Percentiles rank a stretch among this genome's conserved stretches.
phyloP scores from a whole-genome alignment of 2,329 filamentous ascomycete genomes.

The Beauveria medogensis region DNA sequence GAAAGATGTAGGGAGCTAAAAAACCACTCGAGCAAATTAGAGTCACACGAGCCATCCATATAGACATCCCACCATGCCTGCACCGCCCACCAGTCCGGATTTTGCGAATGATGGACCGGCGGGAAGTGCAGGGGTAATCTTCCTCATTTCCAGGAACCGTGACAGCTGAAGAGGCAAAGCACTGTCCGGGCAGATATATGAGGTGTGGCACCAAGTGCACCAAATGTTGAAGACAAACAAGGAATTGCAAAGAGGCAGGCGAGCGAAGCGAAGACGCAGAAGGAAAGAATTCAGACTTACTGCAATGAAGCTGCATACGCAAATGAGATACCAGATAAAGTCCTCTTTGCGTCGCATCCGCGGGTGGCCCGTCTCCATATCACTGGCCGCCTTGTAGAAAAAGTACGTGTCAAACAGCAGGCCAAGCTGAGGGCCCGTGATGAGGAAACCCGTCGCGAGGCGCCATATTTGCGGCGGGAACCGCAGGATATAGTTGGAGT shows the following conservation, averaged over 20 bases:
- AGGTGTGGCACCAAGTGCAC: conserved; percentile 28
- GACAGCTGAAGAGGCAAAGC: conserved; percentile 57
- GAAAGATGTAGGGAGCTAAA: conserved; percentile 53
- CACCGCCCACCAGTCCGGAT: conserved; percentile 54
- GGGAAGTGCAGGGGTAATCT: conserved; percentile 63
- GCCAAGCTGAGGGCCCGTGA: conserved; percentile 30
- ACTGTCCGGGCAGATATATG: conserved; percentile 76
- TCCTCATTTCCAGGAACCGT: conserved; percentile 79
- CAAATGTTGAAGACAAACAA: conserved; percentile 8
- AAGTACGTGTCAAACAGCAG: conserved; percentile 69
- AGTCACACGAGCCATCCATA: conserved; percentile 59
- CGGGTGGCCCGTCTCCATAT: conserved; percentile 62
- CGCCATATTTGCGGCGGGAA: conserved; percentile 39
- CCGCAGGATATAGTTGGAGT: conserved; percentile 42
- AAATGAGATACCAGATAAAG: conserved; percentile 71
- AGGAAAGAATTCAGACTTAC: conserved; percentile 50
- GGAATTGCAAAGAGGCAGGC: conserved; percentile 7
- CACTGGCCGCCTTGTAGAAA: conserved; percentile 67
- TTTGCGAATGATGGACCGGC: conserved; percentile 61
- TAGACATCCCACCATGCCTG: conserved; percentile 69
- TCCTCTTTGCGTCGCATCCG: conserved; percentile 71
- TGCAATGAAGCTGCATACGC: conserved; percentile 62
- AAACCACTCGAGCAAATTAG: conserved; percentile 53
- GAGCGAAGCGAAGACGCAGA: conserved; percentile 16
- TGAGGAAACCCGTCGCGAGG: conserved; percentile 32